Conservation (phyloP, 495 filamentous ascomycete genomes). For the Aspergillus bertholletiae region DNA sequence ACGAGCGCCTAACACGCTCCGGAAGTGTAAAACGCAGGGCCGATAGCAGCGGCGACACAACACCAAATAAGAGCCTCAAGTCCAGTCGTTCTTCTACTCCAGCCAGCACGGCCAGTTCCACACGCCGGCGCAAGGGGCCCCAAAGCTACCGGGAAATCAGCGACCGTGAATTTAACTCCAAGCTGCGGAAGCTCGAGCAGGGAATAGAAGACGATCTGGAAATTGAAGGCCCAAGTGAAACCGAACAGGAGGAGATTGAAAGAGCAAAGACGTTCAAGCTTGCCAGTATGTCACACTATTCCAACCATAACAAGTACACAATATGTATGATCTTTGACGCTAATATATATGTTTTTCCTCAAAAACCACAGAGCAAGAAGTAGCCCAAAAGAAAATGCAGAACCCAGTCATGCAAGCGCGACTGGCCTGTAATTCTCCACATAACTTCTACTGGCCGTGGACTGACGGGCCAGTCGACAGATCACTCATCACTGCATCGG, state of each 20-base stretch:
- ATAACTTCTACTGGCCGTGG: constrained; percentile 97
- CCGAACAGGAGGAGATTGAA: constrained; percentile 60
- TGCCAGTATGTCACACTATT: constrained; percentile 59
- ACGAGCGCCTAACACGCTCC: constrained; percentile 24
- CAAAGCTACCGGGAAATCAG: constrained; percentile 71
- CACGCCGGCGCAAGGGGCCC: constrained; percentile 41
- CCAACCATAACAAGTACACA: too few species aligned
- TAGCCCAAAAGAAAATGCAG: constrained; percentile 87
- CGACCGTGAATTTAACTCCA: constrained; percentile 69
- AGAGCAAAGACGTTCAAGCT: constrained; percentile 69
- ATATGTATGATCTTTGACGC: too few species aligned
- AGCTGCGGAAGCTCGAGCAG: constrained; percentile 59
- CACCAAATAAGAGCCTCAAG: constrained; percentile 66
- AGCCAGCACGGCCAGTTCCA: constrained; percentile 44
- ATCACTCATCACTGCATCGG: constrained; percentile 76
- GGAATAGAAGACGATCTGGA: constrained; percentile 50
- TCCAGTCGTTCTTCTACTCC: constrained; percentile 71
- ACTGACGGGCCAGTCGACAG: constrained; percentile 62
- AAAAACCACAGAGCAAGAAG: constrained; percentile 77
- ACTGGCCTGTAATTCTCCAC: constrained; percentile 86
- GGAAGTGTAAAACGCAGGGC: constrained; percentile 55
- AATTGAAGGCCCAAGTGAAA: constrained; percentile 46
- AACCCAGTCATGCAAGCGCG: constrained; percentile 93
- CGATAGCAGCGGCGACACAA: constrained; percentile 32
- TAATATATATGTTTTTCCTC: too few species aligned